Evolutionary conservation across 495 filamentous ascomycete species (phyloP), one percentile per base, ranked within the genome.

Genomic region (Lophium mytilinum): DNA sequence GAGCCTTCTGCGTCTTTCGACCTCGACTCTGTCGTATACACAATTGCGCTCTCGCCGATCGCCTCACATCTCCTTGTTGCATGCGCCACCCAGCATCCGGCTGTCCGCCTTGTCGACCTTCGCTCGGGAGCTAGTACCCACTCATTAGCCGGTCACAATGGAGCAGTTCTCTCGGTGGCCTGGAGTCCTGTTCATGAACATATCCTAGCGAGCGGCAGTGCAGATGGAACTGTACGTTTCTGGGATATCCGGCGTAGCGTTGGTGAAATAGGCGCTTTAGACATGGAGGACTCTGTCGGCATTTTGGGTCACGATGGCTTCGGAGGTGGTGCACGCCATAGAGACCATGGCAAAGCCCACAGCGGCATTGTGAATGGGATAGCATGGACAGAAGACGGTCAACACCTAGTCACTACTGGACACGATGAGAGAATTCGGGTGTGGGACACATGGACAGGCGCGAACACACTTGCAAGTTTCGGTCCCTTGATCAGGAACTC

Each of bases 171-270:
- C 0, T 81, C 85, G 5, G 78, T 90, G 0, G 77, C 81, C 9
- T 96, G 91, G 91, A 87, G 84, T 40, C 89, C 90, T 7, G 76
- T 80, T 10, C 73, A 84, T 51, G 87, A 89, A 34, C 80, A 94
- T 66, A 78, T 94, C 5, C 76, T 96, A 4, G 89, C 88, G 15
- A 87, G 83, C 50, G 88, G 85, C 1, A 84, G 85, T 1, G 78
- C 79, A 0, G 90, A 96, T 66, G 89, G 90, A 48, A 82, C 79
- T 12, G 83, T 89, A 0, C 83, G 88, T 35, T 72, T 95, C 9
- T 96, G 93, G 81, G 91, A 95, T 69, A 79, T 95, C 34, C 80
- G 91, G 24, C 79, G 83, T 35, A 80, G 83, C 47, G 80, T 80
- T n/a, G 81, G 81, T 10, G 78, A 84, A 37, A 80, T 96, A 24